Evolutionary conservation across 1,284 basidiomycete species (phyloP), one percentile per base, ranked within the genome.

Genomic region (Moesziomyces sp.): DNA sequence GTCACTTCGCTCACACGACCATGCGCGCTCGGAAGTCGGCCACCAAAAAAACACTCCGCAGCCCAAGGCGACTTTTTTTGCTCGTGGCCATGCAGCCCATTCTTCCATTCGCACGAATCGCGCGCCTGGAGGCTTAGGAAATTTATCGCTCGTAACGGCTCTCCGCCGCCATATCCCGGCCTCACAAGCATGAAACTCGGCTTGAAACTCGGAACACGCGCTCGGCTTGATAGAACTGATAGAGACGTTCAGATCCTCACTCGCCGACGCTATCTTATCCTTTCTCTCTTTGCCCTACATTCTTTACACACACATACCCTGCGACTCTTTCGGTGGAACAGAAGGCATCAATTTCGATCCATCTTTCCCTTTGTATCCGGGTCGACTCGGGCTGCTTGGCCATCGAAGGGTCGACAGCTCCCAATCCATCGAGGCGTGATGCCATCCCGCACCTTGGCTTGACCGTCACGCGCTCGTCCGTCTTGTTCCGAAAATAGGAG

Each of bases 81-180:
- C n/a, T 50, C 40, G 28, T 42, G 28, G 46, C 18, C 38, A 40
- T 44, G 46, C 19, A 19, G 33, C 45, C 44, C 18, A 10, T 63
- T 69, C 66, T 69, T 69, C 66, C 42, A 63, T 46, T 53, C 66
- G 66, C 66, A 63, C 66, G 66, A 58, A 44, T 59, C 33, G 21
- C 42, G 21, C 21, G 11, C 21, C 21, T 30, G 21, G 14, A 46
- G 38, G 19, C 7, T 46, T 33, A 53, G 14, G 38, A 18, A 18
- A 40, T 40, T 40, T 43, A 11, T 33, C 33, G 47, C 47, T 49
- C 33, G n/a, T 43, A 11, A 44, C 19, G 42, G 23, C n/a, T 40
- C 18, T 28, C 40, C 16, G 42, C 38, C 16, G 28, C 33, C 45
- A 46, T 19, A 9, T 45, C 19, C 44, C 44, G 19, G 44, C 14